phyloP scores from a whole-genome alignment of 345 rosid genomes.

The Gossypium bickii region DNA sequence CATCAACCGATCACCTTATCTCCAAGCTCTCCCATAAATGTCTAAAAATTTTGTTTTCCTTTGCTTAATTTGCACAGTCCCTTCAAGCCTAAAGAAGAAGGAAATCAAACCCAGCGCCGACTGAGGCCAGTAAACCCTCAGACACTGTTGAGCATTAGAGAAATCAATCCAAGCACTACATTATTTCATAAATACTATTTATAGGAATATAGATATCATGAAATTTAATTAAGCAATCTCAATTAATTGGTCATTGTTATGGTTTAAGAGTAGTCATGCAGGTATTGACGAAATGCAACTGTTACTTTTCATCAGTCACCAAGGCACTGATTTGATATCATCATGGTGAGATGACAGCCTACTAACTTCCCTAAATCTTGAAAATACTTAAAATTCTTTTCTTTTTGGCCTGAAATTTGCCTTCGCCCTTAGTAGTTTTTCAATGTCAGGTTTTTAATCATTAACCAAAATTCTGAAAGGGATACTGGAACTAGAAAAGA shows the following conservation, averaged over 20 bases:
- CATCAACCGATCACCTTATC: no score
- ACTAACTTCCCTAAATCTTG: not conserved
- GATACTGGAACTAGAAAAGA: not conserved
- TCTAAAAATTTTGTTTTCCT: no score
- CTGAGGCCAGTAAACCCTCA: no score
- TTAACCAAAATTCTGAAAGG: not conserved
- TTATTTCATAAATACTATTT: no score
- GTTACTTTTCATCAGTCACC: not conserved
- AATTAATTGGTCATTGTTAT: not conserved
- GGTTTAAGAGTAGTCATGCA: not conserved
- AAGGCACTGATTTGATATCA: not conserved
- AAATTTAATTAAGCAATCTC: not conserved
- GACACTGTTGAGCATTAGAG: no score
- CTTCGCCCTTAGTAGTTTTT: not conserved
- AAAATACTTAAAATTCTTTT: not conserved
- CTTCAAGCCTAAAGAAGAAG: no score
- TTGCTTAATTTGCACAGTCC: no score
- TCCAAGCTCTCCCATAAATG: no score
- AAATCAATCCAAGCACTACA: no score
- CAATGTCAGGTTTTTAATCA: not conserved
- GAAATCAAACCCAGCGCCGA: no score
- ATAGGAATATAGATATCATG: not conserved
- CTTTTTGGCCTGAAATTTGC: not conserved
- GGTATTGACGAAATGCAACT: not conserved
- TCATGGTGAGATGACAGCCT: not conserved